Percentiles rank a stretch among this genome's conserved stretches.
These are phyloP conservation scores for Lolium rigidum DNA, from an alignment of 176 grass and related monocot species.

Conservation along the genomic window DNA sequence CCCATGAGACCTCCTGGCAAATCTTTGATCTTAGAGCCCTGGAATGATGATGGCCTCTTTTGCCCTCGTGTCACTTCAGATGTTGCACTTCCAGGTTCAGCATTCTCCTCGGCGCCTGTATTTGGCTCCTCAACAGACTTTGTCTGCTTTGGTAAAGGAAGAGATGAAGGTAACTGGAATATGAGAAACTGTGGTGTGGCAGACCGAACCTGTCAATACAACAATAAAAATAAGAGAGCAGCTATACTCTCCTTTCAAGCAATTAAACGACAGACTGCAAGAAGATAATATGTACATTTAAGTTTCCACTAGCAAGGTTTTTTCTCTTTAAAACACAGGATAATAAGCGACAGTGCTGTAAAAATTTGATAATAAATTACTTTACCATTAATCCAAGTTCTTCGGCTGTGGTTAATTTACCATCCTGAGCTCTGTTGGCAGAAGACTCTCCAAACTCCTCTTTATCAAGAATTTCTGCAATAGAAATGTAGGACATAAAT, in stretches of 20 bases:
- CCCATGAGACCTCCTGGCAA: conserved; percentile 66
- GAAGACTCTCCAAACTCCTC: conserved; percentile 72
- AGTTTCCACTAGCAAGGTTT: neutral
- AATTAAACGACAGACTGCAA: neutral
- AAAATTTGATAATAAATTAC: conserved; percentile 18
- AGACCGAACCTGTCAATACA: conserved; percentile 49
- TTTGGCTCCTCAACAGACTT: conserved; percentile 17
- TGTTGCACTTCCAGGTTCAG: conserved; percentile 15
- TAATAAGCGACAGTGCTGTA: conserved; percentile 24
- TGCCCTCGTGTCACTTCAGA: neutral
- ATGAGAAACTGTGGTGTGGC: conserved; percentile 53
- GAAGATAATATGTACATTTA: neutral
- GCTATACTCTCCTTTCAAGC: neutral
- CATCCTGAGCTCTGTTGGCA: conserved; percentile 35
- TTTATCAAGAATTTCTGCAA: conserved; percentile 74
- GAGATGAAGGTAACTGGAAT: conserved; percentile 68
- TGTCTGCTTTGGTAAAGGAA: conserved; percentile 50
- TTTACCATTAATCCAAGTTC: conserved; percentile 67
- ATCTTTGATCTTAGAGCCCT: conserved; percentile 64
- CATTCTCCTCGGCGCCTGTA: conserved; percentile 5
- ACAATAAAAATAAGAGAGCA: conserved; percentile 22
- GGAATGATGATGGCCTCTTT: neutral
- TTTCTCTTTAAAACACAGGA: neutral
- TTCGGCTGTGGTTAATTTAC: conserved; percentile 48
- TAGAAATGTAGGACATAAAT: neutral